Evolutionary conservation across 2,329 filamentous ascomycete species (phyloP), one percentile per base, ranked within the genome.

Genomic region (Epichloe sylvatica): DNA sequence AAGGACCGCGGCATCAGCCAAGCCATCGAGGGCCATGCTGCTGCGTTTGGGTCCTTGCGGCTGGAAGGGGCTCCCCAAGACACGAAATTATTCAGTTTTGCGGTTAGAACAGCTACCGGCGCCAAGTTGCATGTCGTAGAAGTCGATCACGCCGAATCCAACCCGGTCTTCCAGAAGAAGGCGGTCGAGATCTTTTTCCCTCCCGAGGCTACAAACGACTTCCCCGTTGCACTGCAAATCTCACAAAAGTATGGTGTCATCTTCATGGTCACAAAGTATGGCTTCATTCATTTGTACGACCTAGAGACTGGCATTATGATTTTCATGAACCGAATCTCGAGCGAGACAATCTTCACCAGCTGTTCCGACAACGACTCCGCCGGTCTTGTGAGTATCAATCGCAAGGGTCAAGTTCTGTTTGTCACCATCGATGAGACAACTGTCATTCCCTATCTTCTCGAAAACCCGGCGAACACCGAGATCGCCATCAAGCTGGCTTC

Each of bases 251-350:
- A 98, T 69, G 91, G 90, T 62, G 82, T 98, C 64, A 84, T 98
- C 62, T 96, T 96, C 70, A 81, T 98, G 61, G 88, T 98, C 54
- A 98, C 92, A 51, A 98, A 98, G 69, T 98, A 96, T 62, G 92
- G 92, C 48, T 98, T 97, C 71, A 97, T 98, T 60, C 92, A 98
- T 70, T 79, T 98, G 23, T 97, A 98, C 70, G 94, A 98, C 63
- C 80, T 98, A 51, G 94, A 98, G 73, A 92, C 86, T 7, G 94
- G 87, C 51, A 86, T 85, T 12, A 94, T 88, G 66, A 92, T 98
- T 64, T 98, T 96, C 78, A 94, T 98, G 89, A 98, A 98, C 76
- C 85, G 94, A 60, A 98, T 98, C 62, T 98, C 92, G 35, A 95
- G 89, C 73, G 92, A 98, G 65, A 98, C 92, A 25, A 97, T 98